Evolutionary conservation across 2,329 filamentous ascomycete species (phyloP).

Genomic region (Fusarium sp.): DNA sequence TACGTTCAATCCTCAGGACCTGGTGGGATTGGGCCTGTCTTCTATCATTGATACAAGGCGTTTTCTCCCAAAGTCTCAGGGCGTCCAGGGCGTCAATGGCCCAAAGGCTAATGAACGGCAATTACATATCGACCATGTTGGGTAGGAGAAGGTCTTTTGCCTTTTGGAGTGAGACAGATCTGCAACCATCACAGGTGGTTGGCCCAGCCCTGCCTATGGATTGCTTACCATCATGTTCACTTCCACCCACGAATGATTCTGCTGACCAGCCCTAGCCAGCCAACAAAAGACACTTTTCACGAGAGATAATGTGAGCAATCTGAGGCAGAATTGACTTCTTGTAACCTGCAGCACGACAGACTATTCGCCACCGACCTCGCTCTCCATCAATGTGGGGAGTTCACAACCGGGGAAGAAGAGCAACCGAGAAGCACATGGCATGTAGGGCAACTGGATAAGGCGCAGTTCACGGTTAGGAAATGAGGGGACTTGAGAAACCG

Average conservation of each 20-base stretch:
- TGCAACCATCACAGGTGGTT: conserved; percentile 28
- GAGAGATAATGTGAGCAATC: background rate
- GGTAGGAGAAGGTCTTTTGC: conserved; percentile 12
- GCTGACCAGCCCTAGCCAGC: conserved; percentile 6
- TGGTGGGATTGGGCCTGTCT: background rate
- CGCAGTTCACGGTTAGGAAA: conserved; percentile 19
- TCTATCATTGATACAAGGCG: background rate
- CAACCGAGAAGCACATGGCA: conserved; percentile 13
- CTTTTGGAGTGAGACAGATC: conserved; percentile 30
- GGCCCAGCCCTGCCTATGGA: conserved; percentile 24
- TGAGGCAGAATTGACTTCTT: conserved; percentile 2
- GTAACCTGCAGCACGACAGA: conserved; percentile 8
- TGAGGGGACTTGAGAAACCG: conserved; percentile 11
- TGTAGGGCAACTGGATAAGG: conserved; percentile 23
- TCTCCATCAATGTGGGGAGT: conserved; percentile 33
- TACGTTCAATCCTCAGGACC: background rate
- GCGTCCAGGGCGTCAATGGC: conserved; percentile 2
- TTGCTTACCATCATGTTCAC: conserved; percentile 1
- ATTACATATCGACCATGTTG: conserved; percentile 15
- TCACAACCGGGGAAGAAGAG: conserved; percentile 22
- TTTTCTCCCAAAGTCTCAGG: background rate
- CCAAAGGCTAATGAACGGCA: background rate
- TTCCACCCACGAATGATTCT: background rate
- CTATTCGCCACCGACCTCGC: conserved; percentile 30
- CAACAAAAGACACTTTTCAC: background rate